Evolutionary conservation across 441 rosid species (phyloP).

Genomic region (Adansonia grandidieri): DNA sequence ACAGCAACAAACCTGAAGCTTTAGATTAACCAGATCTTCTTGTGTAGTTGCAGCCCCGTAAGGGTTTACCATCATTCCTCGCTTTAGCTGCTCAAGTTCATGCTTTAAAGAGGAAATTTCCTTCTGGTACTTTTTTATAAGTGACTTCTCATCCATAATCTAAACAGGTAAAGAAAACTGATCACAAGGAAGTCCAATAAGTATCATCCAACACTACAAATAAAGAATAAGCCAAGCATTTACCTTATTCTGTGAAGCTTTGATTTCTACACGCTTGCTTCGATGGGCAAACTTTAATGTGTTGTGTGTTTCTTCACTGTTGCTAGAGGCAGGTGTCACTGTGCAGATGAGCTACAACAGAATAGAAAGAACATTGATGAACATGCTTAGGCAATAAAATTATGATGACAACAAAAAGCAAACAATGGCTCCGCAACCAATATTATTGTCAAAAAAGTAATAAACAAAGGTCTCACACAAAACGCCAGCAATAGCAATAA

Average conservation of each 20-base stretch:
- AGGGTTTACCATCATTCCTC: slow-evolving; percentile 58
- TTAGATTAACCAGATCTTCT: slow-evolving; percentile 80
- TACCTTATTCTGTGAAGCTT: slow-evolving; percentile 90
- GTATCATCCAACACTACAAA: slow-evolving; percentile 23
- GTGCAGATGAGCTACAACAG: slow-evolving; percentile 84
- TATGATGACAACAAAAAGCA: neutral
- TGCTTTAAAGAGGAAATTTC: slow-evolving; percentile 81
- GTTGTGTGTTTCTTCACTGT: slow-evolving; percentile 93
- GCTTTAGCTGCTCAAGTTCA: slow-evolving; percentile 79
- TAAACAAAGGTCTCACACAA: neutral
- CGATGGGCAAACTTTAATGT: slow-evolving; percentile 92
- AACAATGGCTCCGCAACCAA: slow-evolving; percentile 5
- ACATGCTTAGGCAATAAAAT: slow-evolving; percentile 24
- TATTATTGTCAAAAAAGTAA: neutral
- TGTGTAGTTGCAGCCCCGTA: slow-evolving; percentile 54
- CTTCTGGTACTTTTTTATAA: slow-evolving; percentile 88
- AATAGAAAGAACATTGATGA: slow-evolving; percentile 33
- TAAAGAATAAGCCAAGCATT: slow-evolving; percentile 28
- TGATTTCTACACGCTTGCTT: slow-evolving; percentile 83
- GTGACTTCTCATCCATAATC: slow-evolving; percentile 97
- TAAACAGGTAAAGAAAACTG: slow-evolving; percentile 29
- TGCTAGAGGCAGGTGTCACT: slow-evolving; percentile 90
- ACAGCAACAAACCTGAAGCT: slow-evolving; percentile 75
- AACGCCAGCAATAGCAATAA: neutral
- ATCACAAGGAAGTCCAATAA: slow-evolving; percentile 27